Evolutionary conservation across 108 stramenopile species (phyloP), one percentile per base, ranked within the genome.

Genomic region (Cyclotella cryptica): DNA sequence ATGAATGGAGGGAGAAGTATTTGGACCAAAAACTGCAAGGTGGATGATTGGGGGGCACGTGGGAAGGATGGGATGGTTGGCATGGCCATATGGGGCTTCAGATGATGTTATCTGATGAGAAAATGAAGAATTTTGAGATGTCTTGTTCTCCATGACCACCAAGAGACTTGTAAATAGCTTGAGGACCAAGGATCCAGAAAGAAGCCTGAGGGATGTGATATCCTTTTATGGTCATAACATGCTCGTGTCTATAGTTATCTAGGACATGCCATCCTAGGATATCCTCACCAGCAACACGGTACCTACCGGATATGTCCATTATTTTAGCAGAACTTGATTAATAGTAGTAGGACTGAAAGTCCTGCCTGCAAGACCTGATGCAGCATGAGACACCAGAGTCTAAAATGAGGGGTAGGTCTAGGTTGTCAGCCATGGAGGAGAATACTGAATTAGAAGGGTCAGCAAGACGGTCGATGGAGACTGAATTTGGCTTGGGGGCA

Each of bases 131-230:
- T n/a, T 53, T 53, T 18, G 18, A 10, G 18, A 19, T 19, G n/a
- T 53, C 52, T n/a, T n/a, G n/a, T 7, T 19, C 14, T 18, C 52
- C 66, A 21, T 14, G 19, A 19, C 43, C 13, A 3, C 52, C 52
- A 53, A 53, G 19, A 10, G 26, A 29, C 19, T 39, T 1, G 35
- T 55, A 24, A 26, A 70, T 26, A 14, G 43, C 10, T 35, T 70
- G 69, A 24, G 69, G 69, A 53, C 69, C 40, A 35, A 70, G 53
- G 21, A 70, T 24, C 14, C 69, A 53, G 41, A 41, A 29, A 1
- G 49, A 41, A 15, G 53, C 52, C 15, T 24, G 17, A 21, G 69
- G 47, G n/a, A 70, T 18, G 19, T 70, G 69, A 45, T 53, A 70
- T 39, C 69, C 52, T 40, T 21, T 13, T 15, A 54, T 24, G 0